Base-by-base conservation (phyloP, 2,329 filamentous ascomycete genomes). In the Cephalotrichum gorgonifer region DNA sequence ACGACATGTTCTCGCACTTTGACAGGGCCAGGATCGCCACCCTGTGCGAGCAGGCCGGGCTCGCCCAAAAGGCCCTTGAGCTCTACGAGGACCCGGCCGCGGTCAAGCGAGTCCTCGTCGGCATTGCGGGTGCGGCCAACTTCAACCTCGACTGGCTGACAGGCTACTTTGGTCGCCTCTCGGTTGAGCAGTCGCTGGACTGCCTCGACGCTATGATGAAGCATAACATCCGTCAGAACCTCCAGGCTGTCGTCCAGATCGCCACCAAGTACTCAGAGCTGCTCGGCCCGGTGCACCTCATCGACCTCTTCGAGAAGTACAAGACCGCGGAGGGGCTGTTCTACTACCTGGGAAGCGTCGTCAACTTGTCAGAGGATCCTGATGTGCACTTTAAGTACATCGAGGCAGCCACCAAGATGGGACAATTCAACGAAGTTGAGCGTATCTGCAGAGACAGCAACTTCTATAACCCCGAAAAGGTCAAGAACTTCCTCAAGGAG, bases 331-430 rank as follows among this genome's bases (percentile, higher is more conserved):
- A 98, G 67, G 93, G 93, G 64, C 81, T 98, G 4, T 98, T 93
- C 78, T 96, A 95, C 74, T 98, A 96, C 70, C 81, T 98, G 15
- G 93, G 93, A 53, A 95, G 90, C 64, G 94, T 98, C 57, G 91
- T 98, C 68, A 98, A 98, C 65, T 75, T 98, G 44, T 95, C 88
- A 51, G 88, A 97, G 65, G 93, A 97, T 59, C 78, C 86, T 22
- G 93, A 98, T 63, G 93, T 98, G 27, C 86, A 93, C 64, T 98
- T 96, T 82, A 98, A 98, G 76, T 98, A 98, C 68, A 95, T 98
- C 52, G 91, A 98, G 70, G 89, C 93, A 50, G 93, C 94, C 28
- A 95, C 90, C 23, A 86, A 83, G 62, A 94, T 95, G 80, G 83
- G 85, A 27, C 91, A 98, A 68, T 81, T 95, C 61, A 90, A 88